Percentiles rank a stretch among this genome's conserved stretches.
Conservation (phyloP, 306 rosid species). For the Prunus mume region DNA sequence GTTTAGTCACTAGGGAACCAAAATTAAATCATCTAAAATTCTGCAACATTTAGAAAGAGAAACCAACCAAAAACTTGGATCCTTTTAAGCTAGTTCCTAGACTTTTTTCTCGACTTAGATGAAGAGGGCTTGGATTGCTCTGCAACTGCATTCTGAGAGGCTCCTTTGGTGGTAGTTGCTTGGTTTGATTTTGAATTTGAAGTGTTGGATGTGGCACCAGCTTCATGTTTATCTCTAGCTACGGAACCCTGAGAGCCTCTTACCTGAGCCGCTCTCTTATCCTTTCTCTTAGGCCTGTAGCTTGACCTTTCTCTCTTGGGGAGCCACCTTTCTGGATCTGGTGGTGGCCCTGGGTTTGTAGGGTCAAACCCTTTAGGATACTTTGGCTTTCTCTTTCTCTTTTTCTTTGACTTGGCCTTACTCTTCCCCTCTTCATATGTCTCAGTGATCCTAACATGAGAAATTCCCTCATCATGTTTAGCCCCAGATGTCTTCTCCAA, state of each 20-base stretch:
- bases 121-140: conserved; percentile 62
- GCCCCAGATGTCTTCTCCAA: conserved; percentile 88
- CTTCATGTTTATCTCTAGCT: conserved; percentile 74
- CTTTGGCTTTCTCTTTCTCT: conserved; percentile 96
- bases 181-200: conserved; percentile 67
- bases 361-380: conserved; percentile 98
- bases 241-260: conserved; percentile 98
- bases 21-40: conserved; percentile 16
- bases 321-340: conserved; percentile 99
- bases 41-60: conserved; percentile 14
- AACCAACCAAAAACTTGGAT: conserved; percentile 13
- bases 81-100: conserved; percentile 51
- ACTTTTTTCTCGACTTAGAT: conserved; percentile 76
- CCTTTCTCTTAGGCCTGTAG: conserved; percentile 92
- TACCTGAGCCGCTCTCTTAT: conserved; percentile 95
- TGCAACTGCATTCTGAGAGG: conserved; percentile 46
- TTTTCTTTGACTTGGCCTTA: conserved; percentile 77
- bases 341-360: conserved; percentile 94
- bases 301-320: conserved; percentile 95
- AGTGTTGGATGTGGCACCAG: conserved; percentile 43
- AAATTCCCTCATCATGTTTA: conserved; percentile 57
- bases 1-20: conserved; percentile 4
- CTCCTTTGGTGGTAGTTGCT: conserved; percentile 54
- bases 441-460: conserved; percentile 45
- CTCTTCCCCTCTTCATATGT: conserved; percentile 68